Percentiles rank a stretch among this genome's conserved stretches.
phyloP scores from a whole-genome alignment of 129 eudicot species.

The Ambrosia artemisiifolia region DNA sequence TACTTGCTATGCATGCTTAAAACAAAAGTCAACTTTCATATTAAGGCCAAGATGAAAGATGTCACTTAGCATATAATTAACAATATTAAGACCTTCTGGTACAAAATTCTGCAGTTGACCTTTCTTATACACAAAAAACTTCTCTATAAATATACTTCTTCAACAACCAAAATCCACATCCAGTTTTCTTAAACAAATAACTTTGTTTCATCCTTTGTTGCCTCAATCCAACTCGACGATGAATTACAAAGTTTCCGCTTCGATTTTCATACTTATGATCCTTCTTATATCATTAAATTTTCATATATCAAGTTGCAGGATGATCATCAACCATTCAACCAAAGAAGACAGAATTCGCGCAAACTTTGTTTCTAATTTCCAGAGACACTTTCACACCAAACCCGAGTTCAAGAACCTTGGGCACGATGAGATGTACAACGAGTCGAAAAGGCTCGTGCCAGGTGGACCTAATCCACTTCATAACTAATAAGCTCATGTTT shows the following conservation, averaged over 20 bases:
- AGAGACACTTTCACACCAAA: constrained; percentile 34
- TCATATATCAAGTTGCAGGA: constrained; percentile 44
- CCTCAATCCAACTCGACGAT: constrained; percentile 5
- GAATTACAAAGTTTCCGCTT: constrained; percentile 29
- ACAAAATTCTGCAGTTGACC: constrained; percentile 26
- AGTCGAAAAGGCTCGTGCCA: constrained; percentile 55
- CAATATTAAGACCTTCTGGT: neutral
- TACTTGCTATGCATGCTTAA: neutral
- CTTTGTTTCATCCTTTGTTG: constrained; percentile 7
- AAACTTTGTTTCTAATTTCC: constrained; percentile 40
- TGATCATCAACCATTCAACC: constrained; percentile 20
- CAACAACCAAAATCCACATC: constrained; percentile 23
- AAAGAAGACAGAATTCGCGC: constrained; percentile 36
- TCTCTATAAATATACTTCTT: constrained; percentile 27
- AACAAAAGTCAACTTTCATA: neutral
- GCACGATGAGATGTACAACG: constrained; percentile 17
- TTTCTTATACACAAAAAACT: constrained; percentile 11
- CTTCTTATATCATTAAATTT: constrained; percentile 19
- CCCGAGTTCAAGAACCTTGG: constrained; percentile 31
- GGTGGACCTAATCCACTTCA: constrained; percentile 80
- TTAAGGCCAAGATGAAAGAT: neutral
- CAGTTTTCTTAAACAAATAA: neutral
- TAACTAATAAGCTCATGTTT: constrained; percentile 26
- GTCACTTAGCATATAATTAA: constrained; percentile 1
- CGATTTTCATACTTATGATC: constrained; percentile 28